These are phyloP conservation scores for Odontarrhena argentea DNA, from an alignment of 345 rosid species.

Conservation along the genomic window DNA sequence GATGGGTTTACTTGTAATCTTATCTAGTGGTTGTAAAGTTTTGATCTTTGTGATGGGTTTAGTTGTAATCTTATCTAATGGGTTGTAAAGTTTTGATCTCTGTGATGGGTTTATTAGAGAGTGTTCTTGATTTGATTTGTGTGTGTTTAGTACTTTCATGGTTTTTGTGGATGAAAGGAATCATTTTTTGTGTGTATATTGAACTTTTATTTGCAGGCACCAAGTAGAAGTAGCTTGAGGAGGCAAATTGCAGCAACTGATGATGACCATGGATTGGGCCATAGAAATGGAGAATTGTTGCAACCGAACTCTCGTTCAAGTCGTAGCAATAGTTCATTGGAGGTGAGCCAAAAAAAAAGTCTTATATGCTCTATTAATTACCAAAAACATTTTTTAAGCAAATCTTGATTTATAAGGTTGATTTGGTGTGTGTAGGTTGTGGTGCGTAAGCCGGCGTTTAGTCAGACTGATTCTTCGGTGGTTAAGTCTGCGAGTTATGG, in stretches of 20 bases:
- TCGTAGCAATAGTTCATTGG: constrained; percentile 52
- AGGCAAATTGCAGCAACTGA: constrained; percentile 39
- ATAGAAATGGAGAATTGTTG: constrained; percentile 36
- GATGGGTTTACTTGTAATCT: too few species aligned
- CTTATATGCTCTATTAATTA: background rate
- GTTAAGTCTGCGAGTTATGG: constrained; percentile 52
- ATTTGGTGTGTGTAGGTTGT: constrained; percentile 53
- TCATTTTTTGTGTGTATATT: background rate
- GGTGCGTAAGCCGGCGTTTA: constrained; percentile 53
- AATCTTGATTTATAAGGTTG: background rate
- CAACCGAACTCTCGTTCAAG: constrained; percentile 58
- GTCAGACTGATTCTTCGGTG: constrained; percentile 59
- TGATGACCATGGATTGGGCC: constrained; percentile 33
- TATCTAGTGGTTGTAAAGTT: too few species aligned
- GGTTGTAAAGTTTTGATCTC: background rate
- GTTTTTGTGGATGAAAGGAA: constrained; percentile 1
- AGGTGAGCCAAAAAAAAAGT: constrained; percentile 59
- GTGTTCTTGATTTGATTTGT: background rate
- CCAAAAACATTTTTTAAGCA: too few species aligned
- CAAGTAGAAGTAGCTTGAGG: constrained; percentile 47
- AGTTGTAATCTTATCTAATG: too few species aligned
- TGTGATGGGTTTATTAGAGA: background rate
- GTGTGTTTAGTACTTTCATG: background rate
- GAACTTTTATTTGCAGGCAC: constrained; percentile 48
- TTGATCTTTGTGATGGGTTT: too few species aligned